Evolutionary conservation across 2,329 filamentous ascomycete genomes (phyloP).

Genomic region (Cladosporium cucumerinum): DNA sequence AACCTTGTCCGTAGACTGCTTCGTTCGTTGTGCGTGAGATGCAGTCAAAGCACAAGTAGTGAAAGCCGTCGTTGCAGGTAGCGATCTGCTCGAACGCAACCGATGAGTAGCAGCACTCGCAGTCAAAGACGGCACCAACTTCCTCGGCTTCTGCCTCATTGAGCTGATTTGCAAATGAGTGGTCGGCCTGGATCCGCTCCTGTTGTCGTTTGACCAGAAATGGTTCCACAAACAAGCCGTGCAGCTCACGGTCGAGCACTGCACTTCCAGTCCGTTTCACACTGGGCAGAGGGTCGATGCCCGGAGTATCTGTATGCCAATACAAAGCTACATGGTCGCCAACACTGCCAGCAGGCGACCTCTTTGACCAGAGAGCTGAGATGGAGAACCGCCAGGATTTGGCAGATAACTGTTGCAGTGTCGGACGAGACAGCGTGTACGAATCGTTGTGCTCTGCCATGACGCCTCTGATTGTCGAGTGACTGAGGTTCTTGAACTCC

Average conservation of each 20-base stretch:
- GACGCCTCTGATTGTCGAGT: conserved; percentile 72
- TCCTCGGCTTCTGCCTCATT: conserved; percentile 50
- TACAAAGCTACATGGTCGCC: conserved; percentile 61
- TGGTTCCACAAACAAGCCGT: conserved; percentile 43
- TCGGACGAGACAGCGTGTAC: conserved; percentile 68
- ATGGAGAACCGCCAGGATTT: conserved; percentile 70
- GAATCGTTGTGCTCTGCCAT: conserved; percentile 78
- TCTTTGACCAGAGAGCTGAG: conserved; percentile 63
- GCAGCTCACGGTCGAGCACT: conserved; percentile 51
- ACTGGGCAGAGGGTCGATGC: conserved; percentile 57
- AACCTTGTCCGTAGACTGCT: conserved; percentile 89
- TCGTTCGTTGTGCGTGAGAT: conserved; percentile 79
- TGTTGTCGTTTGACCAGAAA: conserved; percentile 39
- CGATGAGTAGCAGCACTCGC: conserved; percentile 73
- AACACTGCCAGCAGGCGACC: conserved; percentile 52
- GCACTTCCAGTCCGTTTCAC: conserved; percentile 64
- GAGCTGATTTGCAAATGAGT: conserved; percentile 41
- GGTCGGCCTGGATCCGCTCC: conserved; percentile 41
- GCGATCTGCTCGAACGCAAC: conserved; percentile 71
- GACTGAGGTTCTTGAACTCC: conserved; percentile 72
- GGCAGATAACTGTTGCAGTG: conserved; percentile 64
- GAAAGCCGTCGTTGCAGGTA: conserved; percentile 64
- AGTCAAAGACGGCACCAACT: conserved; percentile 58
- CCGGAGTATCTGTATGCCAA: conserved; percentile 52
- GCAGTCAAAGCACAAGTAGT: conserved; percentile 78